Base-by-base conservation (phyloP, 1,284 basidiomycete genomes). In the Ceratobasidium sp. region DNA sequence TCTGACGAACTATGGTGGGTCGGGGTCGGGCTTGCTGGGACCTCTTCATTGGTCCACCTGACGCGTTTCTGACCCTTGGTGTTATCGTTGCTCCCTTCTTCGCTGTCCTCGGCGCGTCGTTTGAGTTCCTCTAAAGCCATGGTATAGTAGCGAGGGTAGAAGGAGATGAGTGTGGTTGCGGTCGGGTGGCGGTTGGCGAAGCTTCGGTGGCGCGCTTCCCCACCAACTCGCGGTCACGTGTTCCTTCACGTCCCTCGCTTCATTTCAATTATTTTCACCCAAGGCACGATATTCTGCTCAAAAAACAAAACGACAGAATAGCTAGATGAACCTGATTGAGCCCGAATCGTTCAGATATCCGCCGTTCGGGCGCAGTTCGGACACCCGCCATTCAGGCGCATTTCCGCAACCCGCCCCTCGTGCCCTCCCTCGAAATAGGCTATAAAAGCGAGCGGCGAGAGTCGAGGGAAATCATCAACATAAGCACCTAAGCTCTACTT, bases 151-250 rank as follows among this genome's bases (percentile, higher is more conserved):
- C 1, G 35, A 33, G 57, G 33, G 20, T 35, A 27, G 46, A 27
- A 67, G 1, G 23, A n/a, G n/a, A n/a, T 65, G 44, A 27, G 46
- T 5, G 65, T 20, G 27, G 65, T 35, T n/a, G n/a, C n/a, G 10
- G 59, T 69, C 30, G 33, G 52, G 69, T 73, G 69, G 69, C 67
- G 33, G n/a, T n/a, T n/a, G n/a, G n/a, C n/a, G n/a, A 57, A 44
- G 33, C 12, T 62, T 41, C 2, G 33, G 59, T 62, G 59, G 59
- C 59, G 59, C 35, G 35, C 38, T 38, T 62, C 33, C 33, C 33
- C n/a, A 18, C 16, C 33, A 27, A 30, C 20, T 20, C 35, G 20
- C 23, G 65, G 16, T 67, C 65, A 67, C 65, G 65, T 67, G 65
- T 18, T 5, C 35, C n/a, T n/a, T n/a, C n/a, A n/a, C n/a, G n/a